Base-by-base conservation (phyloP, 306 rosid genomes). In the Malus sieversii region DNA sequence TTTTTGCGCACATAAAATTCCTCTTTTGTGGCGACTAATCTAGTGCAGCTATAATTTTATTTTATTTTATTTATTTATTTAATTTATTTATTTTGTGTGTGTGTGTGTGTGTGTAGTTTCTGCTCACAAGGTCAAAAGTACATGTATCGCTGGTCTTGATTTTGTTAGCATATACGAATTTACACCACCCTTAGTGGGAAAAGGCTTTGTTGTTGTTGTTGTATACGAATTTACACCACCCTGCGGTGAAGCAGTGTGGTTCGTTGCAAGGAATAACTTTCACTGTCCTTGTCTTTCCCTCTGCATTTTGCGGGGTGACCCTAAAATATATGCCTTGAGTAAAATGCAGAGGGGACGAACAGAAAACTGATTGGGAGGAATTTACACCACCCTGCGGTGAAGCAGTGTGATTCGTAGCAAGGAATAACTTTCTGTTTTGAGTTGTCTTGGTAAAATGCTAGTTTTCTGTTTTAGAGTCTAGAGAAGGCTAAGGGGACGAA, bases 181-280 rank as follows among this genome's bases (percentile, higher is more conserved):
- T 11, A 64, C 2, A 3, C 78, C 64, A 75, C n/a, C 71, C 64
- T 75, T n/a, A n/a, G n/a, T n/a, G n/a, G n/a, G n/a, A n/a, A n/a
- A n/a, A n/a, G n/a, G n/a, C n/a, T n/a, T n/a, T n/a, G n/a, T n/a
- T n/a, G n/a, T n/a, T n/a, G n/a, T n/a, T n/a, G n/a, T n/a, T n/a
- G n/a, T 5, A 7, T 23, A 16, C 20, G 51, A 75, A 75, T 8
- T 9, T 11, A 64, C 2, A 3, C 78, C 64, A 75, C n/a, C 71
- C 64, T 75, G 10, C 40, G 32, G 29, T 30, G 11, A 64, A 3
- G 44, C 4, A 48, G 12, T 6, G 62, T 4, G 53, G 3, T n/a
- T 16, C 32, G 29, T 8, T 4, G 14, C 2, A 10, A 64, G 8
- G 5, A 11, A 16, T 10, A 30, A n/a, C 30, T 19, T 7, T 53